A percentile compares a stretch with the other conserved stretches of the same genome.
phyloP scores from a whole-genome alignment of 1,139 yeast species.

The Sugiyamaella sp. region DNA sequence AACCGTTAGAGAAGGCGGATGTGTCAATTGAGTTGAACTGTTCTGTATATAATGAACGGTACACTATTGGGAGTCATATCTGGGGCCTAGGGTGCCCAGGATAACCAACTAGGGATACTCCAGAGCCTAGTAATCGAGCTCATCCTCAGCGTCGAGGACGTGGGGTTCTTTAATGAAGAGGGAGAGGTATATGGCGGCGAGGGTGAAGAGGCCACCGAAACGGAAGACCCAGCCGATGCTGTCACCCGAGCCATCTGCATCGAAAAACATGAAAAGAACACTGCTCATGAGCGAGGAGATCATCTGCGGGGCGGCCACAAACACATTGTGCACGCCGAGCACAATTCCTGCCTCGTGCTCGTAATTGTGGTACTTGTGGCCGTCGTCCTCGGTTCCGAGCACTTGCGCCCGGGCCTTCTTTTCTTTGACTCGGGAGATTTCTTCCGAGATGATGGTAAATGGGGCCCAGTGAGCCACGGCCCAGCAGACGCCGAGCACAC shows the following conservation, averaged over 20 bases:
- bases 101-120: not conserved
- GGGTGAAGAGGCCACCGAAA: constrained; percentile 43
- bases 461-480: constrained; percentile 49
- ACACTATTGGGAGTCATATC: not conserved
- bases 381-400: constrained; percentile 14
- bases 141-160: constrained; percentile 29
- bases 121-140: constrained; percentile 19
- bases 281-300: constrained; percentile 43
- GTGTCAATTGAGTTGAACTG: too few species aligned
- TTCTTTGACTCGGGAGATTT: constrained; percentile 38
- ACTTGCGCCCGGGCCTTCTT: constrained; percentile 28
- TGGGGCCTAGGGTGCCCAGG: not conserved
- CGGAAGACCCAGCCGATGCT: constrained; percentile 45
- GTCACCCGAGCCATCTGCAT: constrained; percentile 34
- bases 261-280: constrained; percentile 39
- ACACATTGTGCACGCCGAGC: constrained; percentile 46
- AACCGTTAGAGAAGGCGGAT: too few species aligned
- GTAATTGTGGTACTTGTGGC: constrained; percentile 25
- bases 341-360: constrained; percentile 43
- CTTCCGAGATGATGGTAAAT: constrained; percentile 45
- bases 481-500: constrained; percentile 45
- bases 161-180: constrained; percentile 32
- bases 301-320: constrained; percentile 46
- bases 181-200: constrained; percentile 41
- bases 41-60: too few species aligned